phyloP scores from a whole-genome alignment of 2,329 filamentous ascomycete species.

The Monosporascus sp. region DNA sequence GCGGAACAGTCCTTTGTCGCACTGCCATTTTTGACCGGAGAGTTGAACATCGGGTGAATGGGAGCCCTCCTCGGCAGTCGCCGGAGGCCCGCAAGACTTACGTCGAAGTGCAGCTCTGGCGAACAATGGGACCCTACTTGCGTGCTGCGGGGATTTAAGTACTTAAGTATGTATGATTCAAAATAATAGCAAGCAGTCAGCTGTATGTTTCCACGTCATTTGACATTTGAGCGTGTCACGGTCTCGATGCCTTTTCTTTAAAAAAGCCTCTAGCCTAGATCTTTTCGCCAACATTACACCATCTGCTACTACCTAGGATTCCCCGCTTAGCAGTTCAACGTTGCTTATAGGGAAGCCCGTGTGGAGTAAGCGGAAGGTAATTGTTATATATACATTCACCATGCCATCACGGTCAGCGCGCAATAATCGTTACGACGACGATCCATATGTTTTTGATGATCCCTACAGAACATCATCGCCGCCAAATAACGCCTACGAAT shows the following conservation, averaged over 20 bases:
- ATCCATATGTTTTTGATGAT: slow-evolving; percentile 24
- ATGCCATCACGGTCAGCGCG: slow-evolving; percentile 21
- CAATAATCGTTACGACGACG: slow-evolving; percentile 22
- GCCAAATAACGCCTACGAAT: slow-evolving; percentile 20
- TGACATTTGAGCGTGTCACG: too few species aligned
- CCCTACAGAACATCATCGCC: slow-evolving; percentile 19
- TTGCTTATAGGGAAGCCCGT: too few species aligned
- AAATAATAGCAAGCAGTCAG: too few species aligned
- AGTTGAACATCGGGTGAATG: slow-evolving; percentile 4
- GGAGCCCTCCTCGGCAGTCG: background rate
- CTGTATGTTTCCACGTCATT: too few species aligned
- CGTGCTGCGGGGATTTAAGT: slow-evolving; percentile 6
- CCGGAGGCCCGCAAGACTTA: slow-evolving; percentile 9
- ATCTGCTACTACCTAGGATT: too few species aligned
- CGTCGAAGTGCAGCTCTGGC: slow-evolving; percentile 9
- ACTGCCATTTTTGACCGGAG: slow-evolving; percentile 9
- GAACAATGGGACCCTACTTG: slow-evolving; percentile 5
- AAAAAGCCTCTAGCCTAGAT: slow-evolving; percentile 2
- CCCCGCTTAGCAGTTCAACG: too few species aligned
- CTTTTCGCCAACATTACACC: too few species aligned
- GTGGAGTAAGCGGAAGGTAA: too few species aligned
- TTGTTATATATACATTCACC: background rate
- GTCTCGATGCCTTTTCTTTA: background rate
- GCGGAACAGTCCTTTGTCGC: slow-evolving; percentile 14
- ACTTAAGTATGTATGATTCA: slow-evolving; percentile 1